Conservation (phyloP, 192 early-diverging fungal genomes). For the Linnemannia elongata region DNA sequence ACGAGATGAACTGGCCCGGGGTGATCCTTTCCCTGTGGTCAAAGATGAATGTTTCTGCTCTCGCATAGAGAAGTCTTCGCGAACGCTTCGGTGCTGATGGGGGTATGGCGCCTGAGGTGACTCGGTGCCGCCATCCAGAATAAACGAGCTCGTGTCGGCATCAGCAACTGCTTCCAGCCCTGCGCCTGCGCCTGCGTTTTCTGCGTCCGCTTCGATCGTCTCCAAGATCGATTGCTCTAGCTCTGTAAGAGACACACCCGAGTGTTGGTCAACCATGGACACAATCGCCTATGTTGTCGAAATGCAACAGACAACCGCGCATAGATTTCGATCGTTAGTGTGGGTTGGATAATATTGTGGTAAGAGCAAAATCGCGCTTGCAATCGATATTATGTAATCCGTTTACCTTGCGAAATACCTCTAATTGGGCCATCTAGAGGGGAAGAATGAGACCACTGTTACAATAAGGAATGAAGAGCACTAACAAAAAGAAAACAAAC, state of each 20-base stretch:
- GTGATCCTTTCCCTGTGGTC: constrained; percentile 11
- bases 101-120: neutral
- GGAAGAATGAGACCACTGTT: neutral
- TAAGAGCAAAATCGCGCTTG: neutral
- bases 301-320: neutral
- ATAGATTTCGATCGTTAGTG: neutral
- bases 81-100: neutral
- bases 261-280: constrained; percentile 54
- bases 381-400: neutral
- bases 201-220: constrained; percentile 48
- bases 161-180: constrained; percentile 24
- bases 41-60: neutral
- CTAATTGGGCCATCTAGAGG: constrained; percentile 45
- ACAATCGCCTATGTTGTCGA: constrained; percentile 35
- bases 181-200: constrained; percentile 21
- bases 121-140: constrained; percentile 31
- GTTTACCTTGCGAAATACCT: constrained; percentile 47
- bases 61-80: neutral
- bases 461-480: neutral
- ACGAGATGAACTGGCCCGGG: constrained; percentile 1
- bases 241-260: constrained; percentile 38
- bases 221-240: constrained; percentile 46
- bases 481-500: neutral
- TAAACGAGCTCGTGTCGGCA: constrained; percentile 51
- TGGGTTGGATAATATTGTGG: neutral